These are phyloP conservation scores for Nepenthes mirabilis DNA, from an alignment of 148 eudicot species.

Conservation along the genomic window DNA sequence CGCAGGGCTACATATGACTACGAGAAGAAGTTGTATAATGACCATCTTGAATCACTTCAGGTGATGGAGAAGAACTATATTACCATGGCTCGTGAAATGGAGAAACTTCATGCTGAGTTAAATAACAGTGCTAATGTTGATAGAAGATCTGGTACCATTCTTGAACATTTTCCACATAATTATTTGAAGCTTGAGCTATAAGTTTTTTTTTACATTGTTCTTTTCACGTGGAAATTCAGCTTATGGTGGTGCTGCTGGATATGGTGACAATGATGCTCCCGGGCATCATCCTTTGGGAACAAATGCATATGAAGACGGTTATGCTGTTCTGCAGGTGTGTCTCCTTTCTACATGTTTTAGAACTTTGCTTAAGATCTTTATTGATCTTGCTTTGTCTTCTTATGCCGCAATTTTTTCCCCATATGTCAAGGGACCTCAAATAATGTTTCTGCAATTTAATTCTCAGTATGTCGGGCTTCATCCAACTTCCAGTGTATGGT, in stretches of 20 bases:
- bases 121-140: slow-evolving; percentile 46
- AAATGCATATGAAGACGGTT: slow-evolving; percentile 34
- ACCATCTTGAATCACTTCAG: slow-evolving; percentile 92
- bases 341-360: neutral
- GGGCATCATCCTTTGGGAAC: slow-evolving; percentile 43
- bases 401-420: too few species aligned
- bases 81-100: slow-evolving; percentile 86
- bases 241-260: slow-evolving; percentile 49
- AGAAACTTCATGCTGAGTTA: slow-evolving; percentile 78
- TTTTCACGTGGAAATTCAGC: slow-evolving; percentile 6
- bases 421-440: too few species aligned
- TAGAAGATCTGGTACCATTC: slow-evolving; percentile 45
- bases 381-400: too few species aligned
- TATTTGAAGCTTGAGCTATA: too few species aligned
- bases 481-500: too few species aligned
- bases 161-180: too few species aligned
- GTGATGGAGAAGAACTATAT: slow-evolving; percentile 92
- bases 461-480: too few species aligned
- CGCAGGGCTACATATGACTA: slow-evolving; percentile 86
- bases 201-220: too few species aligned
- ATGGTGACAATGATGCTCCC: slow-evolving; percentile 39
- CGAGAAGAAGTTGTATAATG: slow-evolving; percentile 80
- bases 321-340: slow-evolving; percentile 57
- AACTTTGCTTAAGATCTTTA: too few species aligned
- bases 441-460: too few species aligned